Conservation (phyloP, 345 rosid species). For the Raphanus sativus region DNA sequence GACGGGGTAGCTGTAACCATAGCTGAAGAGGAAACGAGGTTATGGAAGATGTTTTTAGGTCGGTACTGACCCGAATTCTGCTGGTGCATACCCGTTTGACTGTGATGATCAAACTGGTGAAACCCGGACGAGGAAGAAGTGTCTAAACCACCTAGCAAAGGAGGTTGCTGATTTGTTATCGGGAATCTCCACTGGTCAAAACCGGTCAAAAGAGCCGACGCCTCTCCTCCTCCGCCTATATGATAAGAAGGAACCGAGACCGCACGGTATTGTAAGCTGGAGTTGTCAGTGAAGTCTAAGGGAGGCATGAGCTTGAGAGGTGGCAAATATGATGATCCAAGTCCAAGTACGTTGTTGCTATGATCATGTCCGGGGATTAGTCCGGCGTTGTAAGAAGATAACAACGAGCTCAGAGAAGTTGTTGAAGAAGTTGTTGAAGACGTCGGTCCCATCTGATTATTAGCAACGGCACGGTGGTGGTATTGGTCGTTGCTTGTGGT, state of each 20-base stretch:
- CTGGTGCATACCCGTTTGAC: slow-evolving; percentile 31
- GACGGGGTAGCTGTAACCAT: slow-evolving; percentile 34
- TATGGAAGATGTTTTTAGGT: slow-evolving; percentile 38
- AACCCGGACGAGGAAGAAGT: slow-evolving; percentile 21
- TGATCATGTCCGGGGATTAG: slow-evolving; percentile 38
- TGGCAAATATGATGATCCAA: slow-evolving; percentile 37
- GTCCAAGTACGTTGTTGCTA: slow-evolving; percentile 35
- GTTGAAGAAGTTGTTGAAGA: slow-evolving; percentile 30
- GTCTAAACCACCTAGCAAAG: slow-evolving; percentile 34
- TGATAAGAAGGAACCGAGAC: slow-evolving; percentile 34
- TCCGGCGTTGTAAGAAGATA: slow-evolving; percentile 42
- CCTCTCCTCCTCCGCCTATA: slow-evolving; percentile 29
- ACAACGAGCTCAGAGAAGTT: slow-evolving; percentile 34
- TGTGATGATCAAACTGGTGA: slow-evolving; percentile 33
- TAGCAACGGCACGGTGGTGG: slow-evolving; percentile 28
- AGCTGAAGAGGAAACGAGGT: slow-evolving; percentile 28
- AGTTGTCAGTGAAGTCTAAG: slow-evolving; percentile 37
- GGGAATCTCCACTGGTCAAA: slow-evolving; percentile 39
- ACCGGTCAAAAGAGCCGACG: slow-evolving; percentile 31
- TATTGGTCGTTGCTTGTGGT: slow-evolving; percentile 40
- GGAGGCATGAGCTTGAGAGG: slow-evolving; percentile 42
- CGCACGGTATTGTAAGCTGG: slow-evolving; percentile 37
- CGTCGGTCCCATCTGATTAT: slow-evolving; percentile 36
- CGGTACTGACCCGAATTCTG: slow-evolving; percentile 35
- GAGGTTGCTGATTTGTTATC: slow-evolving; percentile 23